Conservation (phyloP, 305 asterid species). For the Stenogyne calaminthoides region DNA sequence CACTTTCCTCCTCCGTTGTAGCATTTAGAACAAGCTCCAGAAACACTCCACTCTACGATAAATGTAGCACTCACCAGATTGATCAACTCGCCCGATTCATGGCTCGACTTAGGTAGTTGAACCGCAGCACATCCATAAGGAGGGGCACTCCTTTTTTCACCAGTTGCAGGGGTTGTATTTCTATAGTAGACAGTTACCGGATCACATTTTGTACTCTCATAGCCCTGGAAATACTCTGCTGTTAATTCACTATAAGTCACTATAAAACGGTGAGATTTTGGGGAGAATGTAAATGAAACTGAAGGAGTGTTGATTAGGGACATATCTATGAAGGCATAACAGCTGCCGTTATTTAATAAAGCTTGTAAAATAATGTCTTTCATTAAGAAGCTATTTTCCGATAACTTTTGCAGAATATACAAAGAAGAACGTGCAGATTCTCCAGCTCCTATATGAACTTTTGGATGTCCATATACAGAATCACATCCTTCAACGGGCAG, state of each 20-base stretch:
- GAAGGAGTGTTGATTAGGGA: slow-evolving; percentile 28
- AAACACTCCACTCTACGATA: slow-evolving; percentile 28
- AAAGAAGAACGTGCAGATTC: not conserved
- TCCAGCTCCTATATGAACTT: not conserved
- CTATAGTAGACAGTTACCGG: slow-evolving; percentile 22
- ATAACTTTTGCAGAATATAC: not conserved
- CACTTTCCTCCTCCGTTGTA: slow-evolving; percentile 37
- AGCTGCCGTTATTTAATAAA: not conserved
- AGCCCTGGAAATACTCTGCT: not conserved
- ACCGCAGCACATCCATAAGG: slow-evolving; percentile 26
- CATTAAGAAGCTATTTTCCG: slow-evolving; percentile 1
- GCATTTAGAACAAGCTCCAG: slow-evolving; percentile 29
- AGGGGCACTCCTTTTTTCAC: not conserved
- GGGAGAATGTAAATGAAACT: slow-evolving; percentile 28
- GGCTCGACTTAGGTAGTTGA: slow-evolving; percentile 3
- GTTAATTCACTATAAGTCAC: not conserved
- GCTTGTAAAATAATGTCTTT: not conserved
- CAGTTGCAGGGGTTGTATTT: not conserved
- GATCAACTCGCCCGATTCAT: not conserved
- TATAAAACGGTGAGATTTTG: slow-evolving; percentile 35
- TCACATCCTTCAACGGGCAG: slow-evolving; percentile 23
- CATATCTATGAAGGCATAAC: not conserved
- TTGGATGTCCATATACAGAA: not conserved
- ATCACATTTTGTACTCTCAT: not conserved
- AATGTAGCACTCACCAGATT: not conserved